A percentile compares a stretch with the other conserved stretches of the same genome.
phyloP scores from a whole-genome alignment of 2,329 filamentous ascomycete species.

The Cercospora berteroae region DNA sequence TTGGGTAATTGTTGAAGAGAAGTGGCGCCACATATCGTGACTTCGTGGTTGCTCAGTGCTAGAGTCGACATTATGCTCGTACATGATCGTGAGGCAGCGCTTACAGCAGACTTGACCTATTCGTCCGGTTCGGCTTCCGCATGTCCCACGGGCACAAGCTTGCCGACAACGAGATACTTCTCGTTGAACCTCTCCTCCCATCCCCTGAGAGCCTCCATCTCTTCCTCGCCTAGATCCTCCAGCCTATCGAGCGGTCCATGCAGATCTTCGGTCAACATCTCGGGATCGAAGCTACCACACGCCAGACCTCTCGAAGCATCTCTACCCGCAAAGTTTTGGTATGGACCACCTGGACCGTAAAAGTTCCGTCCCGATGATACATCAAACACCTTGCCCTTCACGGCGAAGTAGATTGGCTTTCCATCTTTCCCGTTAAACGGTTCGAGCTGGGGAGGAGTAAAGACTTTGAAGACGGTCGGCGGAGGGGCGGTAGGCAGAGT shows the following conservation, averaged over 20 bases:
- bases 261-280: slow-evolving; percentile 90
- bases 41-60: not conserved
- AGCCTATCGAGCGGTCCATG: slow-evolving; percentile 78
- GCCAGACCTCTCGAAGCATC: slow-evolving; percentile 88
- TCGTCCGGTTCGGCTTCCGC: slow-evolving; percentile 50
- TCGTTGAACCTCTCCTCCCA: slow-evolving; percentile 93
- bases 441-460: slow-evolving; percentile 77
- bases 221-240: slow-evolving; percentile 67
- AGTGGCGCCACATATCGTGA: not conserved
- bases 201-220: slow-evolving; percentile 77
- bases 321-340: slow-evolving; percentile 91
- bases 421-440: slow-evolving; percentile 76
- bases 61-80: not conserved
- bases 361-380: slow-evolving; percentile 85
- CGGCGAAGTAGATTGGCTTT: slow-evolving; percentile 81
- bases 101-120: not conserved
- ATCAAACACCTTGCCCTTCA: slow-evolving; percentile 88
- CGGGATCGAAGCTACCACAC: slow-evolving; percentile 87
- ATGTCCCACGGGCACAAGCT: slow-evolving; percentile 66
- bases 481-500: slow-evolving; percentile 57
- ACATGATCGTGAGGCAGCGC: not conserved
- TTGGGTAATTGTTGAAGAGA: not conserved
- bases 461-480: slow-evolving; percentile 82
- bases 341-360: slow-evolving; percentile 92
- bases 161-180: slow-evolving; percentile 95